Evolutionary conservation across 805 yeast genomes (phyloP).

Genomic region (Yarrowia yakushimensis): DNA sequence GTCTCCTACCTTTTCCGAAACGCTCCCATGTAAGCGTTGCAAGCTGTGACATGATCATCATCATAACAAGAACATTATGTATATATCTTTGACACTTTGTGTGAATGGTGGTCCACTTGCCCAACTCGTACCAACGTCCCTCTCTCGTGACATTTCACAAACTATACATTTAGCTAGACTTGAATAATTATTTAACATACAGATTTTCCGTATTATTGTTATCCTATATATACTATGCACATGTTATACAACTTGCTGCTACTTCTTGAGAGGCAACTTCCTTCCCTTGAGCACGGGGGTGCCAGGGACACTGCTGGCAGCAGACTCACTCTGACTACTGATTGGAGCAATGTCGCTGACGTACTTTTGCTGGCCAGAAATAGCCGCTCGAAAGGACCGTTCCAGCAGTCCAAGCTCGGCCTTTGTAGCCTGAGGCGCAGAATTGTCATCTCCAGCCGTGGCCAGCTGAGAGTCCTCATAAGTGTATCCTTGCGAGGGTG

Average conservation of each 20-base stretch:
- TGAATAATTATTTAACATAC: background rate
- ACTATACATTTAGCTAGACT: slow-evolving; percentile 1
- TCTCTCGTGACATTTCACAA: background rate
- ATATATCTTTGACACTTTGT: background rate
- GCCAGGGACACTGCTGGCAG: slow-evolving; percentile 7
- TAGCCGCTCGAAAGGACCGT: slow-evolving; percentile 3
- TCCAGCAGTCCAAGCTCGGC: slow-evolving; percentile 4
- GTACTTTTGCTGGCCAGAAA: slow-evolving; percentile 14
- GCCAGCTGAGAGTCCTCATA: slow-evolving; percentile 35
- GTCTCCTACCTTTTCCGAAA: slow-evolving; percentile 81
- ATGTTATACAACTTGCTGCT: too few relatives aligned
- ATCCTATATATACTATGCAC: background rate
- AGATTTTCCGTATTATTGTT: too few relatives aligned
- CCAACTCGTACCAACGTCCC: background rate
- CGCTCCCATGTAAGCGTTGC: slow-evolving; percentile 42
- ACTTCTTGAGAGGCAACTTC: slow-evolving; percentile 13
- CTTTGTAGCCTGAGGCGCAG: background rate
- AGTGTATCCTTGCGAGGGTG: slow-evolving; percentile 59
- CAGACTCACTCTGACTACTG: background rate
- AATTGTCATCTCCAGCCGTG: background rate
- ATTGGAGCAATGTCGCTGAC: slow-evolving; percentile 4
- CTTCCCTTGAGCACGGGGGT: slow-evolving; percentile 2
- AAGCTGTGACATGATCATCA: background rate
- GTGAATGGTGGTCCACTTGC: background rate
- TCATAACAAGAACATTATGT: background rate